Evolutionary conservation across 2,329 filamentous ascomycete genomes (phyloP).

Genomic region (Corynespora cassiicola): DNA sequence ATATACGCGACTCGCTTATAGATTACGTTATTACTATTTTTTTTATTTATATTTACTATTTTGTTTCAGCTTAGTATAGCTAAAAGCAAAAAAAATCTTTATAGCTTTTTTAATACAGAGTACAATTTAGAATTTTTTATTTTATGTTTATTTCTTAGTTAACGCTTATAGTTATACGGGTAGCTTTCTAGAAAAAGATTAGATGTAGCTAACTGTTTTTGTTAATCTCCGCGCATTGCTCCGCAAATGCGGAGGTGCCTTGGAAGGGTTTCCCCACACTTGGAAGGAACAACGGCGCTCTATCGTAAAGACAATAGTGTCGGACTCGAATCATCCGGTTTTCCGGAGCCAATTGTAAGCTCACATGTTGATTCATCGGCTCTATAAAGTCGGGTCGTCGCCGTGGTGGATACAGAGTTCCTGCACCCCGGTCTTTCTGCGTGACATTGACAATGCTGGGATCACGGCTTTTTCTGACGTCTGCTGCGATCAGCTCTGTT

Average conservation of each 20-base stretch:
- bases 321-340: constrained; percentile 30
- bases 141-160: too few species aligned
- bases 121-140: too few species aligned
- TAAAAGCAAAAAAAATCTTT: too few species aligned
- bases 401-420: neutral
- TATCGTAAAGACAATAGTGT: constrained; percentile 18
- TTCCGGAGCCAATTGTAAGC: constrained; percentile 16
- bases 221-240: constrained; percentile 6
- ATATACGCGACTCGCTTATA: too few species aligned
- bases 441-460: constrained; percentile 22
- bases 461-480: constrained; percentile 22
- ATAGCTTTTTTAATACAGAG: too few species aligned
- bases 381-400: constrained; percentile 13
- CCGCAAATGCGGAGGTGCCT: constrained; percentile 5
- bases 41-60: too few species aligned
- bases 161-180: too few species aligned
- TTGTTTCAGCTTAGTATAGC: too few species aligned
- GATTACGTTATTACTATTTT: too few species aligned
- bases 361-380: constrained; percentile 10
- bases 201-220: neutral
- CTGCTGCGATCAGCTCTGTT: constrained; percentile 20
- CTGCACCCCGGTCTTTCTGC: neutral
- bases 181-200: constrained; percentile 1
- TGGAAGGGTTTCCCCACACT: constrained; percentile 5
- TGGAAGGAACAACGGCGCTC: constrained; percentile 6